Conservation (phyloP, 129 eudicot species). For the Oenanthe sinensis region DNA sequence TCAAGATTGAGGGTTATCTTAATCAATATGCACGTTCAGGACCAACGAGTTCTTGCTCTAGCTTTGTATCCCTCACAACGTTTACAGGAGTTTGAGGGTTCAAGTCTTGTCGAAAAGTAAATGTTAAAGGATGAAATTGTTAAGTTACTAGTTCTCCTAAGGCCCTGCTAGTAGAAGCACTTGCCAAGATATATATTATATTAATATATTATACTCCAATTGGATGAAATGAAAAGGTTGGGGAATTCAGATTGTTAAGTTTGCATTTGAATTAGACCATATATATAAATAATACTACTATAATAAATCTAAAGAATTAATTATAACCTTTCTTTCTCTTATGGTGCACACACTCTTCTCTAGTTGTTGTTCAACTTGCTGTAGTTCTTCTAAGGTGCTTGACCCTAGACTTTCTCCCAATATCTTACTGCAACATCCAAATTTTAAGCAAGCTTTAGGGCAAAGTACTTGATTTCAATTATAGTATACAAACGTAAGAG, state of each 20-base stretch:
- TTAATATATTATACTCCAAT: no score
- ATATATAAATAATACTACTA: background rate
- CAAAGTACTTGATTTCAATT: background rate
- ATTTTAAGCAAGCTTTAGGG: background rate
- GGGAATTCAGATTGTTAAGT: background rate
- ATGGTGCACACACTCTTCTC: constrained; percentile 55
- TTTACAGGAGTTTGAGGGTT: no score
- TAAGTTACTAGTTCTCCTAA: no score
- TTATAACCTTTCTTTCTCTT: constrained; percentile 69
- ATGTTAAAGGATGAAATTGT: background rate
- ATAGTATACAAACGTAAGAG: background rate
- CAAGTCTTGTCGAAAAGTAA: no score
- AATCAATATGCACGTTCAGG: no score
- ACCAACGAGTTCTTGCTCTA: no score
- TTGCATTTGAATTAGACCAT: background rate
- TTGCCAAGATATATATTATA: no score
- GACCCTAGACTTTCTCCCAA: constrained; percentile 72
- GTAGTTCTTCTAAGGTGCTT: constrained; percentile 67
- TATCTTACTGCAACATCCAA: constrained; percentile 44
- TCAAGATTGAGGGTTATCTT: no score
- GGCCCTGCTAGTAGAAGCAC: no score
- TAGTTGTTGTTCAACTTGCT: constrained; percentile 61
- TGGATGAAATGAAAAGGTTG: background rate
- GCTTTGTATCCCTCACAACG: no score
- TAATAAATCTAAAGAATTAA: background rate